These are phyloP conservation scores for Colletotrichum euphorbiae DNA, from an alignment of 2,329 filamentous ascomycete species.

Conservation along the genomic window DNA sequence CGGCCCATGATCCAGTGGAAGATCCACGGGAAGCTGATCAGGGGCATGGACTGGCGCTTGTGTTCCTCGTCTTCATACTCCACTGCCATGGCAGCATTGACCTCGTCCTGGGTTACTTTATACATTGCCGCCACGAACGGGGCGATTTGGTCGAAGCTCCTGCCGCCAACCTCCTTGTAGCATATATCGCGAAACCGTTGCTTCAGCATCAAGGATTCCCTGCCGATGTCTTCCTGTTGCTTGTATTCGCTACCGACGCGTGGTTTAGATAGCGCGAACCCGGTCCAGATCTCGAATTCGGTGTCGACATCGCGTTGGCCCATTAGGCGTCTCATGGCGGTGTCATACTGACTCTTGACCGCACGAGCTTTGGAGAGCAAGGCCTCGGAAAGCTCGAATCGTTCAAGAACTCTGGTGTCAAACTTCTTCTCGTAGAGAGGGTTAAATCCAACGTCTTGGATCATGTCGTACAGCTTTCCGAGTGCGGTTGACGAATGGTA, in stretches of 20 bases:
- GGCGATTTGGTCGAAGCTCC: constrained; percentile 71
- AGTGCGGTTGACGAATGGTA: constrained; percentile 80
- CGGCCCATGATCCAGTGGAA: constrained; percentile 79
- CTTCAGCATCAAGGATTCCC: constrained; percentile 74
- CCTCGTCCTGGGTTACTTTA: constrained; percentile 79
- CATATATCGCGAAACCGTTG: constrained; percentile 76
- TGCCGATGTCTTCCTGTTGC: constrained; percentile 83
- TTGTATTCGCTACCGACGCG: constrained; percentile 83
- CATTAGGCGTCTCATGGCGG: constrained; percentile 81
- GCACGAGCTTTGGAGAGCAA: constrained; percentile 69
- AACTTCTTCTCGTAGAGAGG: constrained; percentile 81
- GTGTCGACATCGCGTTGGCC: constrained; percentile 84
- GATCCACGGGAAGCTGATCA: constrained; percentile 96
- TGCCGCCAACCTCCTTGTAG: constrained; percentile 70
- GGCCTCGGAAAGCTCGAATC: constrained; percentile 65
- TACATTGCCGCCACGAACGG: constrained; percentile 91
- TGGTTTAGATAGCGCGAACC: constrained; percentile 83
- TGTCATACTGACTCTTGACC: constrained; percentile 84
- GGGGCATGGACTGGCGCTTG: constrained; percentile 68
- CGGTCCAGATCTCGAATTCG: constrained; percentile 93
- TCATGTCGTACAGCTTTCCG: constrained; percentile 84
- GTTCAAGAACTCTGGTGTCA: constrained; percentile 77
- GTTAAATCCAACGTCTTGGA: constrained; percentile 74
- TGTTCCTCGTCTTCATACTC: constrained; percentile 46
- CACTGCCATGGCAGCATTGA: constrained; percentile 68